A percentile compares a stretch with the other conserved stretches of the same genome.
Evolutionary conservation across 2,329 filamentous ascomycete species (phyloP).

Genomic region (Didymella exigua): DNA sequence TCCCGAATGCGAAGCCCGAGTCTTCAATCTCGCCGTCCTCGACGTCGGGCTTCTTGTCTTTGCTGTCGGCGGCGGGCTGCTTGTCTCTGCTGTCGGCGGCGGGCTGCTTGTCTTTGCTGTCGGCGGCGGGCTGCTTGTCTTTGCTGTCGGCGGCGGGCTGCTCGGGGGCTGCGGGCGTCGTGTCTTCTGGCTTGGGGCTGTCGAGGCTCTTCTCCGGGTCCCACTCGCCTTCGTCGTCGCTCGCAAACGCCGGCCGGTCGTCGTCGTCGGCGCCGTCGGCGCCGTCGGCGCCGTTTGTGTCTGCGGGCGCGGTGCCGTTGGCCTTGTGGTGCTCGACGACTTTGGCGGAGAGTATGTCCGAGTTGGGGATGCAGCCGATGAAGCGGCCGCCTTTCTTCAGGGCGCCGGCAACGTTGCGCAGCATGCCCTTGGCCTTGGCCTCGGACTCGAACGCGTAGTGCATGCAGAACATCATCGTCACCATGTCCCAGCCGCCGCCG

Average conservation of each 20-base stretch:
- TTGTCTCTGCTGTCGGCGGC: constrained; percentile 54
- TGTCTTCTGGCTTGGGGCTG: constrained; percentile 42
- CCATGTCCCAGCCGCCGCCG: constrained; percentile 86
- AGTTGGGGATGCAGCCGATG: constrained; percentile 96
- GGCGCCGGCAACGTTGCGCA: constrained; percentile 86
- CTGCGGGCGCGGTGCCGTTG: constrained; percentile 46
- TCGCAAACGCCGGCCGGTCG: constrained; percentile 44
- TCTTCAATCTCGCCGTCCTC: constrained; percentile 55
- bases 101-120: constrained; percentile 44
- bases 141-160: constrained; percentile 54
- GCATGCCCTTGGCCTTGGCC: constrained; percentile 86
- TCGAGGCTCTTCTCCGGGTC: constrained; percentile 54
- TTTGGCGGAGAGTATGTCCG: constrained; percentile 80
- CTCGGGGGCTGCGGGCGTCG: constrained; percentile 42
- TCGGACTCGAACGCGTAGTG: constrained; percentile 98
- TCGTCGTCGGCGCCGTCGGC: too few species aligned
- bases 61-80: too few species aligned
- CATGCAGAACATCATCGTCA: constrained; percentile 99
- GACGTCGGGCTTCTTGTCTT: constrained; percentile 50
- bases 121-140: constrained; percentile 51
- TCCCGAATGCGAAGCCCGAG: constrained; percentile 78
- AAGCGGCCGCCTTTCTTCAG: constrained; percentile 94
- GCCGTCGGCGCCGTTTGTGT: constrained; percentile 35
- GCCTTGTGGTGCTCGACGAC: constrained; percentile 78
- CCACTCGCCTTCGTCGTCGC: constrained; percentile 50